Evolutionary conservation across 768 basidiomycete species (phyloP).

Genomic region (Collybiopsis luxurians): DNA sequence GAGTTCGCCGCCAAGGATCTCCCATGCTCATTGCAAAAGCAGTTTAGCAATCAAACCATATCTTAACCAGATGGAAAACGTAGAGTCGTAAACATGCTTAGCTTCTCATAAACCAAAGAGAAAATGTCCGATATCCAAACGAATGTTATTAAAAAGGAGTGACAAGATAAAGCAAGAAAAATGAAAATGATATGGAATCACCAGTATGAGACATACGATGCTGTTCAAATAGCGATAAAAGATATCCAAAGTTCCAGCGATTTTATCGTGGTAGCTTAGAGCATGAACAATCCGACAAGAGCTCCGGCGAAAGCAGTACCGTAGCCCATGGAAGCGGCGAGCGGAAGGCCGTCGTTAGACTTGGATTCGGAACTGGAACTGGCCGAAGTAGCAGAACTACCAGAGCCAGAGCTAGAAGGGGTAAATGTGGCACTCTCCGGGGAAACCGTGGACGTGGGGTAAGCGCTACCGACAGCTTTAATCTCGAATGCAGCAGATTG

Average conservation of each 20-base stretch:
- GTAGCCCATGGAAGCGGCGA: background rate
- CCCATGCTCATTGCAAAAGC: too few relatives aligned
- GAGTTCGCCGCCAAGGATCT: too few relatives aligned
- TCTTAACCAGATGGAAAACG: too few relatives aligned
- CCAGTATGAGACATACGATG: background rate
- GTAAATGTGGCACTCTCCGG: slow-evolving; percentile 2
- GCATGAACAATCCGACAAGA: background rate
- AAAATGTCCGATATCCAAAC: background rate
- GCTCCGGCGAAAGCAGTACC: background rate
- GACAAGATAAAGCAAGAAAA: background rate
- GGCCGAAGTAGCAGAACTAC: background rate
- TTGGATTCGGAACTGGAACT: background rate
- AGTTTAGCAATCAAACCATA: too few relatives aligned
- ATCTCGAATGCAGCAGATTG: slow-evolving; percentile 5
- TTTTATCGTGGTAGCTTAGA: background rate
- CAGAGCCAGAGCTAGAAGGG: background rate
- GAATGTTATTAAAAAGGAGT: slow-evolving; percentile 5
- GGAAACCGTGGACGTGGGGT: slow-evolving; percentile 5
- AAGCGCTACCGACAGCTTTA: slow-evolving; percentile 1
- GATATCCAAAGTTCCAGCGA: background rate
- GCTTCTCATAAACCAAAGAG: too few relatives aligned
- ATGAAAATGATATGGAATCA: background rate
- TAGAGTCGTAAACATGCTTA: too few relatives aligned
- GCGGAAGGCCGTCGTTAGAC: background rate
- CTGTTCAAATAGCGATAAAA: background rate